These are phyloP conservation scores for Aspergillus sp. DNA, from an alignment of 2,329 filamentous ascomycete genomes.

Conservation along the genomic window DNA sequence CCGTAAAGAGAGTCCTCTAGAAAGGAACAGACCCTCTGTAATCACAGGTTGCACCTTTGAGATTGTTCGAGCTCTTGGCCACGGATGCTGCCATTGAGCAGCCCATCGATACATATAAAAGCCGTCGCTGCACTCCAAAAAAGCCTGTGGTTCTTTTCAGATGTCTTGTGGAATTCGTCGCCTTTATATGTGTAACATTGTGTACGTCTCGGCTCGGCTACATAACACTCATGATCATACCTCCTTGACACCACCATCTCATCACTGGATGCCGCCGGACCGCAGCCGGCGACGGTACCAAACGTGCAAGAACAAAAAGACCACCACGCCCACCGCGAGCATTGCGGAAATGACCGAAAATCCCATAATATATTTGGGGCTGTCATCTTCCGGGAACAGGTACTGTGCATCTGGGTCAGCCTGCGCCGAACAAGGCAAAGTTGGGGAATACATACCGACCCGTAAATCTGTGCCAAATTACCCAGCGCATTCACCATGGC, in stretches of 20 bases:
- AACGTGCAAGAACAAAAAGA: conserved; percentile 26
- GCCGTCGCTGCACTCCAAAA: no score
- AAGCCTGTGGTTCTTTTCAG: not conserved
- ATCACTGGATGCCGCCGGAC: not conserved
- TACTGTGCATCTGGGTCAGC: conserved; percentile 24
- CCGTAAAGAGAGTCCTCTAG: no score
- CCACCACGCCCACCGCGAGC: conserved; percentile 28
- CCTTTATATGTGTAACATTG: not conserved
- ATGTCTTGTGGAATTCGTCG: not conserved
- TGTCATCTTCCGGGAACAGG: conserved; percentile 49
- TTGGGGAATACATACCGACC: conserved; percentile 22
- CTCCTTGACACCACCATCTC: not conserved
- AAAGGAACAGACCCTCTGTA: no score
- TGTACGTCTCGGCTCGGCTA: no score
- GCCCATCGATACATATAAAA: no score
- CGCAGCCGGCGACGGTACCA: conserved; percentile 17
- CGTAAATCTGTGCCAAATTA: conserved; percentile 58
- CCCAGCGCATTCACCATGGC: conserved; percentile 55
- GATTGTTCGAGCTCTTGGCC: no score
- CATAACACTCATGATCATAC: no score
- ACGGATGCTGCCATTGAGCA: not conserved
- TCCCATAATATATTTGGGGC: conserved; percentile 49
- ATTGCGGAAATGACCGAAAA: conserved; percentile 40
- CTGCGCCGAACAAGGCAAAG: not conserved
- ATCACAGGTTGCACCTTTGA: no score